Percentiles rank a stretch among this genome's conserved stretches.
Evolutionary conservation across 192 early-diverging fungal species (phyloP).

Genomic region (Allomyces macrogynus): DNA sequence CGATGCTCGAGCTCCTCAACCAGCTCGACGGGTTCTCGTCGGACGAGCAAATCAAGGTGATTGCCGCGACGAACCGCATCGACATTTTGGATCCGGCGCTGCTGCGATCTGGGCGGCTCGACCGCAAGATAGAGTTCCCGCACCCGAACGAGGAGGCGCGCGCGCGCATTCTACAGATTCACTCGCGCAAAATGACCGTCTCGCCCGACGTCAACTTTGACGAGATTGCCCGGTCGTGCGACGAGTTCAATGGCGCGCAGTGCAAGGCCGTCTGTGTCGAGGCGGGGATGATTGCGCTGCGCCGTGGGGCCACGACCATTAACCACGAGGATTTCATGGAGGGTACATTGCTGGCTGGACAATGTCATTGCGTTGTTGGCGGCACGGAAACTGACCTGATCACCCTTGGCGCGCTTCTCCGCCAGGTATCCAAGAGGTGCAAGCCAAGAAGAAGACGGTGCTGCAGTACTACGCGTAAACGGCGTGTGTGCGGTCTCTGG

Average conservation of each 20-base stretch:
- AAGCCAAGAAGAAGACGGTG: slow-evolving; percentile 97
- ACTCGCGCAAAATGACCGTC: slow-evolving; percentile 97
- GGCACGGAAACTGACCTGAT: neutral
- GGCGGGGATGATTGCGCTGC: slow-evolving; percentile 93
- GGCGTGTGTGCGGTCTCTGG: neutral
- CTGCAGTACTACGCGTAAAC: slow-evolving; percentile 69
- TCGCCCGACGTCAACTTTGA: slow-evolving; percentile 84
- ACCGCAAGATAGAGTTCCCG: slow-evolving; percentile 88
- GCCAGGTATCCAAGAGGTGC: slow-evolving; percentile 81
- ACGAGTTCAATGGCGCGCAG: slow-evolving; percentile 98
- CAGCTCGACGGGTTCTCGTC: slow-evolving; percentile 93
- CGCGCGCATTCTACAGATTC: slow-evolving; percentile 89
- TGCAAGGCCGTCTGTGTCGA: slow-evolving; percentile 98
- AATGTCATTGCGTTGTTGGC: neutral
- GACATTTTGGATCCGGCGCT: slow-evolving; percentile 82
- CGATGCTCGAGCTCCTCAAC: slow-evolving; percentile 96
- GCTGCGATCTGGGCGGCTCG: slow-evolving; percentile 68
- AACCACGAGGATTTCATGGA: slow-evolving; percentile 97
- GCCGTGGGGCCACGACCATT: slow-evolving; percentile 68
- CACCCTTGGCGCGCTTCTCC: neutral
- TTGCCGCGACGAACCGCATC: slow-evolving; percentile 94
- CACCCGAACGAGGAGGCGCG: slow-evolving; percentile 81
- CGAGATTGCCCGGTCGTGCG: slow-evolving; percentile 80
- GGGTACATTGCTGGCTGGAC: slow-evolving; percentile 11
- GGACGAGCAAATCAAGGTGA: slow-evolving; percentile 94